Percentiles rank a stretch among this genome's conserved stretches.
Evolutionary conservation across 495 filamentous ascomycete genomes (phyloP).

Genomic region (Penicillium paradoxum): DNA sequence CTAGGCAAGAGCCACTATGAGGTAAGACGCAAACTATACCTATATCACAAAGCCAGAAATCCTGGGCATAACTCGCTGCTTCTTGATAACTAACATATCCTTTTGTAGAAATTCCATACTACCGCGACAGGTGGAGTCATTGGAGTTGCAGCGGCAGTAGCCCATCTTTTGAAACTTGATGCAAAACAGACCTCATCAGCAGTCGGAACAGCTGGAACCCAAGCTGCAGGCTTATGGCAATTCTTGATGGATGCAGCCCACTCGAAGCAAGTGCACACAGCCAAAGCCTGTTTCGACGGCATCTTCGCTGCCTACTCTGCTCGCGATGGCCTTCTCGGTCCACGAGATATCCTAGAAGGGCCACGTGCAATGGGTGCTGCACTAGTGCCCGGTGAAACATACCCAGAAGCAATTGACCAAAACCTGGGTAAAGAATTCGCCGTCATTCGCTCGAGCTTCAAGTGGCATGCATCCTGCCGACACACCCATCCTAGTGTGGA

Average conservation of each 20-base stretch:
- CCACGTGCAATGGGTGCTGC: slow-evolving; percentile 29
- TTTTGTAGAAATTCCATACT: slow-evolving; percentile 26
- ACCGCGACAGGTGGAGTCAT: slow-evolving; percentile 33
- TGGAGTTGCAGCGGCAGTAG: slow-evolving; percentile 29
- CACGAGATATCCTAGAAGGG: slow-evolving; percentile 34
- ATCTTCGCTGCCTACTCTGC: slow-evolving; percentile 34
- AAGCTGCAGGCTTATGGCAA: slow-evolving; percentile 36
- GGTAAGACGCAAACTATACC: slow-evolving; percentile 8
- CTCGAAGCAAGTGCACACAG: slow-evolving; percentile 38
- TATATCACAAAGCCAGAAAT: neutral
- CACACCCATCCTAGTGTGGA: slow-evolving; percentile 37
- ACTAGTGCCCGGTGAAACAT: slow-evolving; percentile 22
- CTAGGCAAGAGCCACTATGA: slow-evolving; percentile 34
- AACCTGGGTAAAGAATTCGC: slow-evolving; percentile 25
- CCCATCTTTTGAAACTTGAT: slow-evolving; percentile 25
- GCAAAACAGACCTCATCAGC: slow-evolving; percentile 23
- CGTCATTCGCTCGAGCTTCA: slow-evolving; percentile 30
- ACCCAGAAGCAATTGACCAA: slow-evolving; percentile 26
- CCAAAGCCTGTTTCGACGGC: slow-evolving; percentile 33
- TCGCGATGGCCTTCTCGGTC: slow-evolving; percentile 26
- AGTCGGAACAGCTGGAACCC: slow-evolving; percentile 34
- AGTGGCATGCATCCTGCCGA: slow-evolving; percentile 37
- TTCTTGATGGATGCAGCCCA: slow-evolving; percentile 34
- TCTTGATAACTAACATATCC: neutral
- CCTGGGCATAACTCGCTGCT: neutral